These are phyloP conservation scores for Boeremia exigua DNA, from an alignment of 2,329 filamentous ascomycete genomes.

Conservation along the genomic window DNA sequence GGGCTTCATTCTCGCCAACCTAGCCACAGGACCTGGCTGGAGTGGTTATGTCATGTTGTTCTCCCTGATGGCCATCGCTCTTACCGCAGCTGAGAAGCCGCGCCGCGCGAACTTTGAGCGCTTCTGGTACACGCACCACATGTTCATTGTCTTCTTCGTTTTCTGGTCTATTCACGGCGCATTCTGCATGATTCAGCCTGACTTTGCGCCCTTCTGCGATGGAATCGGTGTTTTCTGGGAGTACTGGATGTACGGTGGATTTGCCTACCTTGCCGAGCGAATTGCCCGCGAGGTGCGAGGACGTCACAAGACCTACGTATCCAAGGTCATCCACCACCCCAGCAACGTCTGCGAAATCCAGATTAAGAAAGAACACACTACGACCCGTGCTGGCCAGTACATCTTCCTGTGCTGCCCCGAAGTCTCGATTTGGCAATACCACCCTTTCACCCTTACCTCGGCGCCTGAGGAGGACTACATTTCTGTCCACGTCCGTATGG, in stretches of 20 bases:
- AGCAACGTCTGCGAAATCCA: slow-evolving; percentile 90
- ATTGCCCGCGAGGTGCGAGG: slow-evolving; percentile 79
- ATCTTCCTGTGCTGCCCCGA: slow-evolving; percentile 89
- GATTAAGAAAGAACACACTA: slow-evolving; percentile 88
- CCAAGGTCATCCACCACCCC: slow-evolving; percentile 87
- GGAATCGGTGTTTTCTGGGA: slow-evolving; percentile 85
- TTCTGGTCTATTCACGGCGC: slow-evolving; percentile 91
- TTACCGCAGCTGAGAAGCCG: slow-evolving; percentile 78
- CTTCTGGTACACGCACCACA: slow-evolving; percentile 90
- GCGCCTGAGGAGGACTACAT: slow-evolving; percentile 91
- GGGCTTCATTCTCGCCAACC: slow-evolving; percentile 78
- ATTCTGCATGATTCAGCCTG: slow-evolving; percentile 89
- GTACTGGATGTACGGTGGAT: slow-evolving; percentile 86
- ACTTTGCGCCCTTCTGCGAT: slow-evolving; percentile 78
- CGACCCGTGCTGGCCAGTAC: slow-evolving; percentile 80
- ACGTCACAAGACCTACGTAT: slow-evolving; percentile 82
- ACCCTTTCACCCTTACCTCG: slow-evolving; percentile 84
- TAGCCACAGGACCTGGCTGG: slow-evolving; percentile 82
- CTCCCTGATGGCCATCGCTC: slow-evolving; percentile 77
- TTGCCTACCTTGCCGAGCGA: slow-evolving; percentile 79
- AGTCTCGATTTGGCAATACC: slow-evolving; percentile 86
- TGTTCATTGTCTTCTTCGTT: slow-evolving; percentile 87
- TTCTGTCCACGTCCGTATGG: slow-evolving; percentile 81
- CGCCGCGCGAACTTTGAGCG: slow-evolving; percentile 83
- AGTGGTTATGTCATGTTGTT: slow-evolving; percentile 85